phyloP scores from a whole-genome alignment of 345 rosid species.

The Melastoma malabathricum region DNA sequence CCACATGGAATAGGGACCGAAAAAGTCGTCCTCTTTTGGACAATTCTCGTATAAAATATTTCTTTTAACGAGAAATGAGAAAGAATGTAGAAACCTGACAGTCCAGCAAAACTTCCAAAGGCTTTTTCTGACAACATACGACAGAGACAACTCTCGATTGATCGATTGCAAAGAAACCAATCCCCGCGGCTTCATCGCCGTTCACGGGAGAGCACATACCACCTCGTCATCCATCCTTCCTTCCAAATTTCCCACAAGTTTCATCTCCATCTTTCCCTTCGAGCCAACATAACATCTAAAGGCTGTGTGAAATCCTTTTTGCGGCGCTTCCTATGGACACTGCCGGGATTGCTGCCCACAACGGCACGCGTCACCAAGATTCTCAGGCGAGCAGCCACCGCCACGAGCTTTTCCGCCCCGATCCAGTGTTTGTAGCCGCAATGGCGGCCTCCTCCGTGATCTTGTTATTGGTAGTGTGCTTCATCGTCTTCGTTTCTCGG shows the following conservation, averaged over 20 bases:
- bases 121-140: slow-evolving; percentile 15
- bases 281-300: too few relatives aligned
- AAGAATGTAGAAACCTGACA: too few relatives aligned
- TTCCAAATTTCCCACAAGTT: too few relatives aligned
- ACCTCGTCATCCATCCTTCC: too few relatives aligned
- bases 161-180: slow-evolving; percentile 20
- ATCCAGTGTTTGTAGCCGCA: slow-evolving; percentile 27
- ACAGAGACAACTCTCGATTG: slow-evolving; percentile 34
- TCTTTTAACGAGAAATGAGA: too few relatives aligned
- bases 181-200: too few relatives aligned
- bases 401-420: slow-evolving; percentile 1
- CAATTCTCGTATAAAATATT: too few relatives aligned
- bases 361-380: not conserved
- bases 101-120: slow-evolving; percentile 15
- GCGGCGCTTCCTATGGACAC: not conserved
- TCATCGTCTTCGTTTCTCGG: slow-evolving; percentile 32
- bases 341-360: not conserved
- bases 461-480: slow-evolving; percentile 22
- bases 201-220: too few relatives aligned
- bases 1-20: too few relatives aligned
- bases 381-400: not conserved
- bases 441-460: slow-evolving; percentile 22
- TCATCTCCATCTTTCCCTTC: too few relatives aligned
- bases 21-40: too few relatives aligned
- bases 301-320: too few relatives aligned